Percentiles rank a stretch among this genome's conserved stretches.
Conservation (phyloP, 208 protist genomes). For the Sergeia podlipaevii region DNA sequence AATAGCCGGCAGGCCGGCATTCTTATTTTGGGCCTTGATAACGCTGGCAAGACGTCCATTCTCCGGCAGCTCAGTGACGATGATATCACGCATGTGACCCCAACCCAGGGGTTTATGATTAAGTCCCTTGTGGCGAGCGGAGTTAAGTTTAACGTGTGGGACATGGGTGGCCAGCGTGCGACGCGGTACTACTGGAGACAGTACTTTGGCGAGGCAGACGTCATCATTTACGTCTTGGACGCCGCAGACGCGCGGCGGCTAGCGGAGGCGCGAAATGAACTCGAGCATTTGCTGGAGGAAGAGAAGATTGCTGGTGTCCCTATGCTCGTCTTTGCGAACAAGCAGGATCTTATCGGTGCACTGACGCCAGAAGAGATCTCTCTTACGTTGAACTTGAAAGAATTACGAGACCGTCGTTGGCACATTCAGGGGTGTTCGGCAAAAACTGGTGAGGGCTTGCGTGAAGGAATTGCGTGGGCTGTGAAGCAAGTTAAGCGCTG, state of each 20-base stretch:
- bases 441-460: conserved; percentile 89
- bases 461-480: conserved; percentile 91
- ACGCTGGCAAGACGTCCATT: conserved; percentile 96
- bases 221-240: conserved; percentile 95
- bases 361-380: conserved; percentile 64
- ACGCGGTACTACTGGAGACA: conserved; percentile 97
- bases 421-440: conserved; percentile 94
- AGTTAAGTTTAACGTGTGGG: conserved; percentile 97
- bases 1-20: conserved; percentile 81
- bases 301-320: conserved; percentile 92
- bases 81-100: conserved; percentile 90
- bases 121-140: conserved; percentile 89
- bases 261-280: conserved; percentile 87
- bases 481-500: conserved; percentile 65
- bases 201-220: conserved; percentile 95
- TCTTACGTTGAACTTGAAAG: conserved; percentile 62
- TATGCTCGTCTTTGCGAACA: conserved; percentile 97
- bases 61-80: conserved; percentile 93
- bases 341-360: conserved; percentile 94
- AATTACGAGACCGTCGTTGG: conserved; percentile 85
- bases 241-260: conserved; percentile 82
- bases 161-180: conserved; percentile 94
- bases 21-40: conserved; percentile 96
- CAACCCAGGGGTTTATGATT: conserved; percentile 98
- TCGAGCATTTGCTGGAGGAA: conserved; percentile 90